Conservation (phyloP, 768 basidiomycete genomes). For the Suillus bovinus region DNA sequence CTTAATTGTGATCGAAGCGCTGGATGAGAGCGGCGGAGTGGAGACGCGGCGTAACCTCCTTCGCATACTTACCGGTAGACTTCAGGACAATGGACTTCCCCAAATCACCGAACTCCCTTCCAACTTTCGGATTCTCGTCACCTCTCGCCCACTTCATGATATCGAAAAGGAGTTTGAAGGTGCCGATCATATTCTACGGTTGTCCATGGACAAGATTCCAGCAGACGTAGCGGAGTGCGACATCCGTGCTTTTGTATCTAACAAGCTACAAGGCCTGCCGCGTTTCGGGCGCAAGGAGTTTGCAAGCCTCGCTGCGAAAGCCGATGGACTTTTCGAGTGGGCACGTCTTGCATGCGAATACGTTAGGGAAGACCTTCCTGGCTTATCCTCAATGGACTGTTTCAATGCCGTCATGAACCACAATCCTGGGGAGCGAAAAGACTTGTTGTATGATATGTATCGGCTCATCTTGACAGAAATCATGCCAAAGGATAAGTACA, state of each 20-base stretch:
- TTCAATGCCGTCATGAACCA: neutral
- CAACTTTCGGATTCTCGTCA: constrained; percentile 11
- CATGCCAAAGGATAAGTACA: neutral
- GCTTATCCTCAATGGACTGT: neutral
- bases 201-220: neutral
- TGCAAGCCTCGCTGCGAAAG: neutral
- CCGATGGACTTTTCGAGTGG: constrained; percentile 11
- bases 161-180: neutral
- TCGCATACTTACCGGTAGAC: constrained; percentile 10
- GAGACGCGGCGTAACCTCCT: constrained; percentile 23
- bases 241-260: neutral
- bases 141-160: constrained; percentile 12
- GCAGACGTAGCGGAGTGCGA: neutral
- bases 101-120: constrained; percentile 5
- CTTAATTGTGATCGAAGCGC: constrained; percentile 26
- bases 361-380: neutral
- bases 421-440: neutral
- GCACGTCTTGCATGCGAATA: constrained; percentile 8
- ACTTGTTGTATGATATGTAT: constrained; percentile 2
- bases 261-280: neutral
- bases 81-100: neutral
- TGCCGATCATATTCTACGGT: neutral
- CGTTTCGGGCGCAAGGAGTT: neutral
- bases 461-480: neutral
- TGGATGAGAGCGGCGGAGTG: constrained; percentile 17